phyloP scores from a whole-genome alignment of 108 stramenopile genomes.

The Chaetoceros tenuissimus region DNA sequence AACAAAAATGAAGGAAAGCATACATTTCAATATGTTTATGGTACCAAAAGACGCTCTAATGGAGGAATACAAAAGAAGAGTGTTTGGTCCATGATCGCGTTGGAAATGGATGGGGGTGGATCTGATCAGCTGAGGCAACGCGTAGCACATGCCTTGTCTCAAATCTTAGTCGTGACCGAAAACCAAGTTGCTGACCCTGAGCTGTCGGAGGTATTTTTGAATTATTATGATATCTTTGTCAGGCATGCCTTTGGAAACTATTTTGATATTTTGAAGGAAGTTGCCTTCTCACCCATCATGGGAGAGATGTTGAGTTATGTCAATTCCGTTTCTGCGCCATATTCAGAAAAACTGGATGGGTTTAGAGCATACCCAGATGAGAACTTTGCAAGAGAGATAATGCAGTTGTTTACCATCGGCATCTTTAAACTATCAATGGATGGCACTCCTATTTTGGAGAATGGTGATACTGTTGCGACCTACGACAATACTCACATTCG shows the following conservation, averaged over 20 bases:
- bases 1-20: slow-evolving; percentile 8
- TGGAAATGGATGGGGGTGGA: slow-evolving; percentile 16
- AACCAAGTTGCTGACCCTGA: neutral
- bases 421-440: slow-evolving; percentile 30
- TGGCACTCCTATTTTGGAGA: slow-evolving; percentile 24
- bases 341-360: slow-evolving; percentile 6
- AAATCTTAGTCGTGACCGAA: slow-evolving; percentile 34
- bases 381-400: slow-evolving; percentile 58
- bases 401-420: slow-evolving; percentile 38
- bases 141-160: slow-evolving; percentile 66
- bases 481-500: slow-evolving; percentile 38
- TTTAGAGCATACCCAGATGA: slow-evolving; percentile 36
- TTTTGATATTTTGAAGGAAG: slow-evolving; percentile 56
- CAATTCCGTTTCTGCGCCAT: slow-evolving; percentile 31
- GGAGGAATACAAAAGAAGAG: slow-evolving; percentile 8
- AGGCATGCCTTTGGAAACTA: slow-evolving; percentile 65
- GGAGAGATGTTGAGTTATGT: slow-evolving; percentile 50
- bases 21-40: neutral
- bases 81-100: slow-evolving; percentile 48
- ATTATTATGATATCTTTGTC: neutral
- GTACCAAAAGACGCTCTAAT: neutral
- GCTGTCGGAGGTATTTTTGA: neutral
- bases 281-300: slow-evolving; percentile 60
- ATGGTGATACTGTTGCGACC: slow-evolving; percentile 22
- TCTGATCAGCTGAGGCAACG: slow-evolving; percentile 69